Base-by-base conservation (phyloP, 2,329 filamentous ascomycete genomes). In the Akanthomyces dipterigenus region DNA sequence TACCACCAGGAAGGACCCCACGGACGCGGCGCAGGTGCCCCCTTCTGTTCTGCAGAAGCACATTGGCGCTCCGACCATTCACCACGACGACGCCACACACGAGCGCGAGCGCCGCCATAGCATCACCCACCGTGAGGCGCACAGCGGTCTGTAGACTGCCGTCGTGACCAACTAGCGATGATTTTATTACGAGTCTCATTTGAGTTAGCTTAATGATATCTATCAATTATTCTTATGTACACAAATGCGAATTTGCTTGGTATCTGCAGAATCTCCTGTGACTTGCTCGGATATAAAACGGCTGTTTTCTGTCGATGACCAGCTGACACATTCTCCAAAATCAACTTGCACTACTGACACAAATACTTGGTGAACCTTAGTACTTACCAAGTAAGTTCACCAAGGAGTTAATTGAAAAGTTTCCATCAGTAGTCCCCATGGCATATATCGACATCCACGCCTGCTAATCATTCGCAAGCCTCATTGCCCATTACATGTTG, bases 11-110 rank as follows among this genome's bases (percentile, higher is more conserved):
- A 60, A 49, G 63, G 82, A 85, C 51, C 82, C 82, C 4, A 80
- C 76, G 20, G 82, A 85, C 64, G 82, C 83, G 1, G 73, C 82
- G 0, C 82, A 85, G 67, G 82, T 84, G 0, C 82, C 82, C 1
- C 82, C 83, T 5, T 85, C 82, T 2, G 77, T 81, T 0, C 50
- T 86, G 63, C 73, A 73, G 54, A 71, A 78, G 66, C 75, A 79
- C 50, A 63, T 83, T 42, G 82, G 81, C 2, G 73, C 72, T 1
- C 79, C 81, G 0, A 58, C 67, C 1, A 68, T 82, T n/a, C 71
- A 74, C 50, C 81, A 84, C 57, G 76, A 70, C 1, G 76, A 82
- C 43, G 64, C 67, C 5, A 40, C 57, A 0, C 78, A 83, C 57
- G 73, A 77, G 14, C 79, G 77, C 1, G 73, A 72, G 34, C 72